phyloP scores from a whole-genome alignment of 352 stramenopile species.

The Elongisporangium undulatum region DNA sequence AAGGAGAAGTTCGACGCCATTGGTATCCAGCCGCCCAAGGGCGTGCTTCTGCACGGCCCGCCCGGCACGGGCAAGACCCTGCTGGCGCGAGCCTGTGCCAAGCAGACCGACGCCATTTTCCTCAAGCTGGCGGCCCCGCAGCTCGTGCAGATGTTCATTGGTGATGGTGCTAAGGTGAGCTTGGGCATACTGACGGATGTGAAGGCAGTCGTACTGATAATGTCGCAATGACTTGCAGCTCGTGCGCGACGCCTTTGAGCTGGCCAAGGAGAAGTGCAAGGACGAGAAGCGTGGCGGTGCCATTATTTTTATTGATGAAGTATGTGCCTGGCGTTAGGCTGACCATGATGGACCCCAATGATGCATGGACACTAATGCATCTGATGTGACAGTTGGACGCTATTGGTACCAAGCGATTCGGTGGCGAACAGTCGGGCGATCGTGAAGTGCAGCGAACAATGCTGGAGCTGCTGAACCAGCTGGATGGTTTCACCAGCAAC shows the following conservation, averaged over 20 bases:
- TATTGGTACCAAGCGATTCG: conserved; percentile 98
- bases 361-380: conserved; percentile 1
- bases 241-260: conserved; percentile 97
- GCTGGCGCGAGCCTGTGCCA: conserved; percentile 96
- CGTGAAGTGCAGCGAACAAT: conserved; percentile 98
- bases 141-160: conserved; percentile 99
- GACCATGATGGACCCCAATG: too few species aligned
- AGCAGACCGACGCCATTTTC: conserved; percentile 98
- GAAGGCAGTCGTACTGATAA: not conserved
- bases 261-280: conserved; percentile 93
- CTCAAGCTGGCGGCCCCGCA: conserved; percentile 98
- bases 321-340: conserved; percentile 5
- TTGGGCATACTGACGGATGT: not conserved
- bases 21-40: conserved; percentile 96
- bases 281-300: conserved; percentile 87
- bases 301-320: conserved; percentile 99
- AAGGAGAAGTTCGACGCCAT: conserved; percentile 98
- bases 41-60: conserved; percentile 94
- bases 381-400: conserved; percentile 87
- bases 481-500: conserved; percentile 98
- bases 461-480: conserved; percentile 97
- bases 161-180: conserved; percentile 92
- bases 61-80: conserved; percentile 98
- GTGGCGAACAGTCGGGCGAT: conserved; percentile 95
- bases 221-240: conserved; percentile 47